Percentiles rank a stretch among this genome's conserved stretches.
phyloP scores from a whole-genome alignment of 371 early-diverging fungal species.

The Umbelopsis sp. region DNA sequence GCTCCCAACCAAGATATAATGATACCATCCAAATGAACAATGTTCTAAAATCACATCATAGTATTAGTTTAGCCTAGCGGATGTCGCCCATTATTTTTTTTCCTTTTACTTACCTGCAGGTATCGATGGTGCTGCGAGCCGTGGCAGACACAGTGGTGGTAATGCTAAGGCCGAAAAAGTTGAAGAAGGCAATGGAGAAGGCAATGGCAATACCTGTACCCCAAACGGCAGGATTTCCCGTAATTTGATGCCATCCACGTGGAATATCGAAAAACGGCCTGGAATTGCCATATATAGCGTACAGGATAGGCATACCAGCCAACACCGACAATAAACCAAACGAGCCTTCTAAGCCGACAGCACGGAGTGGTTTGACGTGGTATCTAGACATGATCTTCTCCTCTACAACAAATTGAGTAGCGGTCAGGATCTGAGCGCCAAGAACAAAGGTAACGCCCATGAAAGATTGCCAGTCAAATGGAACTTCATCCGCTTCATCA shows the following conservation, averaged over 20 bases:
- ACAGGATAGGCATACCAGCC: constrained; percentile 76
- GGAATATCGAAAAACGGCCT: constrained; percentile 79
- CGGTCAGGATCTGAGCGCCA: constrained; percentile 91
- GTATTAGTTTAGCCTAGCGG: too few species aligned
- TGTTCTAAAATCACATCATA: constrained; percentile 55
- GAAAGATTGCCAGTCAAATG: constrained; percentile 38
- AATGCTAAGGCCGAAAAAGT: constrained; percentile 93
- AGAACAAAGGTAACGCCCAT: constrained; percentile 85
- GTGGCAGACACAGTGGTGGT: constrained; percentile 87
- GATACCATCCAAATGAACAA: constrained; percentile 94
- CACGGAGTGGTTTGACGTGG: constrained; percentile 81
- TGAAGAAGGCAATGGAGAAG: constrained; percentile 90
- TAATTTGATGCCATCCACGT: constrained; percentile 76
- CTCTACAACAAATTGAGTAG: constrained; percentile 93
- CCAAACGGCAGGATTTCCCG: constrained; percentile 69
- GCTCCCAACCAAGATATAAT: constrained; percentile 92
- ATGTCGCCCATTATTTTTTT: too few species aligned
- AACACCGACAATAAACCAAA: constrained; percentile 83
- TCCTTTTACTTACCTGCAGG: constrained; percentile 64
- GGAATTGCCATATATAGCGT: constrained; percentile 65
- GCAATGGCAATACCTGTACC: constrained; percentile 79
- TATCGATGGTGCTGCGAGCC: constrained; percentile 92
- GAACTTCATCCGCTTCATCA: constrained; percentile 14
- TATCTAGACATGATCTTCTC: constrained; percentile 87
- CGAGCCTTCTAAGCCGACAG: constrained; percentile 92